phyloP scores from a whole-genome alignment of 345 rosid species.

The Gossypium arboreum region DNA sequence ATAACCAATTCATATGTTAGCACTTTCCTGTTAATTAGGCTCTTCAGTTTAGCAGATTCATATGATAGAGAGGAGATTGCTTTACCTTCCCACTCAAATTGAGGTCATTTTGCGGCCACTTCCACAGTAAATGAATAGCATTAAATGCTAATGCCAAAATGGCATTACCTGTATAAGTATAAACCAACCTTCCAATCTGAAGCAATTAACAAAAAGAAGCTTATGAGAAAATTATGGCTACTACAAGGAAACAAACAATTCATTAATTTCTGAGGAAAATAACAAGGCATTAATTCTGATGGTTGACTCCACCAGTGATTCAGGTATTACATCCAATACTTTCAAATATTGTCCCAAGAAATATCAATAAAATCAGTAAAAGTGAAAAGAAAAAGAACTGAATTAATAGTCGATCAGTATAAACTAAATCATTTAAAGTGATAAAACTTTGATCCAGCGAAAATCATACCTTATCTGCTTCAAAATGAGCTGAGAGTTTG shows the following conservation, averaged over 20 bases:
- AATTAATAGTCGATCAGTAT: too few species aligned
- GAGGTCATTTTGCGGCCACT: constrained; percentile 29
- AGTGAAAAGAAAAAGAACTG: too few species aligned
- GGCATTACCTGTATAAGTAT: constrained; percentile 37
- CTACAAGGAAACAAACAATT: not conserved
- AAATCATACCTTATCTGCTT: constrained; percentile 30
- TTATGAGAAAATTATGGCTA: constrained; percentile 2
- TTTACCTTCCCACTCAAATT: constrained; percentile 36
- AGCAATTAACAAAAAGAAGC: constrained; percentile 1
- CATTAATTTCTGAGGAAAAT: not conserved
- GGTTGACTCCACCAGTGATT: not conserved
- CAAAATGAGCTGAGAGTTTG: constrained; percentile 27
- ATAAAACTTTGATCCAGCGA: not conserved
- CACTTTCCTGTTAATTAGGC: not conserved
- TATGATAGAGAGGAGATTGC: not conserved
- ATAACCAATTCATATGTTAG: not conserved
- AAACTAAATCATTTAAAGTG: not conserved
- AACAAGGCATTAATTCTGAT: not conserved
- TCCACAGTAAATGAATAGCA: constrained; percentile 37
- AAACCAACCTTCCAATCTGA: constrained; percentile 38
- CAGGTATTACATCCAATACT: not conserved
- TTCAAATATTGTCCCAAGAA: not conserved
- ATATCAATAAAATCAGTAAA: not conserved
- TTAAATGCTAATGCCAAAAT: constrained; percentile 37
- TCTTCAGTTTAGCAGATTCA: not conserved